Conservation (phyloP, 2,329 filamentous ascomycete genomes). For the Fusarium poae region DNA sequence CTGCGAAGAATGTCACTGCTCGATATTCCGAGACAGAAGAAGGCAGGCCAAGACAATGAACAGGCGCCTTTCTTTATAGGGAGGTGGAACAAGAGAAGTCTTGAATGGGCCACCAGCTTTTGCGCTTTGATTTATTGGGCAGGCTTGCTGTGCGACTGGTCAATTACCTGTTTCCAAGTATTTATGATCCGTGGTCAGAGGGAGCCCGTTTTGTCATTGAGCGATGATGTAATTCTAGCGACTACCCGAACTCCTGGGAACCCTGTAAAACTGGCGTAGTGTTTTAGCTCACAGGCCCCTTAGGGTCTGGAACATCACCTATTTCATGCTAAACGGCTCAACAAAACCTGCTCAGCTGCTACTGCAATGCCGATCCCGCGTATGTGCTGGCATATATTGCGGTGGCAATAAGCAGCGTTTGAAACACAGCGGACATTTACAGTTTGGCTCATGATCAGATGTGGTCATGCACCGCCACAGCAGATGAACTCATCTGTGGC, state of each 20-base stretch:
- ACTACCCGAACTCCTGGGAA: conserved; percentile 31
- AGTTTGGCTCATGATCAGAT: conserved; percentile 1
- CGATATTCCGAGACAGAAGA: conserved; percentile 28
- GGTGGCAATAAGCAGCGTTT: conserved; percentile 32
- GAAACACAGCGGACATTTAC: conserved; percentile 28
- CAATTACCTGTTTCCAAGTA: conserved; percentile 42
- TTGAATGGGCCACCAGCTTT: conserved; percentile 13
- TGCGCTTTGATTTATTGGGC: not conserved
- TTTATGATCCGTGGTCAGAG: conserved; percentile 30
- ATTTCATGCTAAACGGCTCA: conserved; percentile 16
- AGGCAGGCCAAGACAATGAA: conserved; percentile 24
- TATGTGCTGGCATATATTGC: conserved; percentile 30
- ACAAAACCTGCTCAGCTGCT: conserved; percentile 29
- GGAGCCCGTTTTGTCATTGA: conserved; percentile 31
- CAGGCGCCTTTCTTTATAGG: conserved; percentile 14
- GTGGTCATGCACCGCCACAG: conserved; percentile 40
- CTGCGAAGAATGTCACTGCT: conserved; percentile 24
- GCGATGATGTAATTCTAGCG: conserved; percentile 48
- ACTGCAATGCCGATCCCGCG: conserved; percentile 30
- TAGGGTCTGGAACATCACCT: conserved; percentile 16
- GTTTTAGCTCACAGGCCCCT: not conserved
- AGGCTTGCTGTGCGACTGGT: conserved; percentile 15
- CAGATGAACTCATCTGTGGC: conserved; percentile 24
- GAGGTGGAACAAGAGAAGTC: conserved; percentile 7
- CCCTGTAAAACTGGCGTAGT: conserved; percentile 26